phyloP scores from a whole-genome alignment of 371 early-diverging fungal genomes.

The Mortierella sp. region DNA sequence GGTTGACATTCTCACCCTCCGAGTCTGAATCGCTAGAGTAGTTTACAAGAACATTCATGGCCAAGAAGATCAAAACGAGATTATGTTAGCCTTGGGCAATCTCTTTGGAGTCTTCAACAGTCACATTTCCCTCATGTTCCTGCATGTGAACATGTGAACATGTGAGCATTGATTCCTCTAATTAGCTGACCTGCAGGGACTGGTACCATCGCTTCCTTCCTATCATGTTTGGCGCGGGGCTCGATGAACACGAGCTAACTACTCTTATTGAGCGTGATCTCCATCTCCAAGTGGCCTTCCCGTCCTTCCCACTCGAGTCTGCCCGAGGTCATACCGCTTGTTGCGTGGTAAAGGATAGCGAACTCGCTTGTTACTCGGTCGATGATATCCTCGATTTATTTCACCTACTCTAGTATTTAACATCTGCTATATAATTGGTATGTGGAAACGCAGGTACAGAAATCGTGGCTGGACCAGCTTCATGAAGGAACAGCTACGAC shows the following conservation, averaged over 20 bases:
- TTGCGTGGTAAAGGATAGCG: slow-evolving; percentile 64
- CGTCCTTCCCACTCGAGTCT: slow-evolving; percentile 67
- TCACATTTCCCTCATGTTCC: slow-evolving; percentile 3
- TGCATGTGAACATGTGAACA: not conserved
- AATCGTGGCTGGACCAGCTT: slow-evolving; percentile 49
- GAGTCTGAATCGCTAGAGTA: slow-evolving; percentile 47
- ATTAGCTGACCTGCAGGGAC: not conserved
- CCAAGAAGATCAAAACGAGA: not conserved
- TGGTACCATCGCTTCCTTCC: not conserved
- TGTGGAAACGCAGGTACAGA: slow-evolving; percentile 24
- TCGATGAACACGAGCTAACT: slow-evolving; percentile 45
- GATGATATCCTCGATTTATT: not conserved
- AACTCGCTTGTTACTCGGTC: not conserved
- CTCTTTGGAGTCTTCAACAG: not conserved
- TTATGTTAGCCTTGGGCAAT: not conserved
- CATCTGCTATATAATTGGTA: not conserved
- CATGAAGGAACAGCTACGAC: slow-evolving; percentile 36
- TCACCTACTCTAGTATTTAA: not conserved
- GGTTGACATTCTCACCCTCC: slow-evolving; percentile 8
- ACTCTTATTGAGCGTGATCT: slow-evolving; percentile 64
- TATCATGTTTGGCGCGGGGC: slow-evolving; percentile 47
- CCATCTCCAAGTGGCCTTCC: slow-evolving; percentile 72
- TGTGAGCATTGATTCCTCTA: not conserved
- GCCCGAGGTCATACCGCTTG: slow-evolving; percentile 68
- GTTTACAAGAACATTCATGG: slow-evolving; percentile 42